Base-by-base conservation (phyloP, 2,329 filamentous ascomycete species). In the Lasiodiplodia hormozganensis region DNA sequence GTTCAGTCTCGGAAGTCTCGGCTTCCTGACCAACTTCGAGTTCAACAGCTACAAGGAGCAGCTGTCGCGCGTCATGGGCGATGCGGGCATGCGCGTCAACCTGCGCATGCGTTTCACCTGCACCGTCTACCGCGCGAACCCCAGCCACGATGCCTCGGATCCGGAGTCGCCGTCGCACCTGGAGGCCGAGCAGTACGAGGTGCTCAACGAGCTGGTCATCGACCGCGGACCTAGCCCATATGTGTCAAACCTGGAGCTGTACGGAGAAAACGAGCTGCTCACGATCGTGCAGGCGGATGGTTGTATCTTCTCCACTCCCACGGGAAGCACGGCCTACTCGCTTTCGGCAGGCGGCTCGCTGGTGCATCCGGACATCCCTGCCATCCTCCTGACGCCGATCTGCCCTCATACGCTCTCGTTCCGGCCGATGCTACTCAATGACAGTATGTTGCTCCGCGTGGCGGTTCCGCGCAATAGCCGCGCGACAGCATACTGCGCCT, bases 51-150 rank as follows among this genome's bases (percentile, higher is more conserved):
- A 97, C 84, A 94, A 93, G 80, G 86, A 92, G 69, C 92, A 97
- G 75, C 87, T 99, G 40, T 91, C 93, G 80, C 90, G 89, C 66
- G 88, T 98, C 73, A 97, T 99, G 94, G 94, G 94, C 70, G 93
- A 96, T 68, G 89, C 92, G 1, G 96, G 96, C 68, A 98, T 99
- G 95, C 91, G 95, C 66, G 95, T 98, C 70, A 98, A 97, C 76
- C 85, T 99, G 73, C 93, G 96, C 73, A 99, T 99, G 96, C 92
- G 96, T 70, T 99, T 99, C 80, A 99, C 96, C 18, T 98, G 95
- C 82, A 98, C 96, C 0, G 94, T 99, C 10, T 97, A 95, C 83
- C 91, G 95, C 54, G 86, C 90, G 72, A 75, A 78, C 68, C 77
- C 78, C 62, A 74, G 78, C 49, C 72, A 74, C 18, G 67, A 73